phyloP scores from a whole-genome alignment of 768 basidiomycete genomes.

The Kwoniella pini region DNA sequence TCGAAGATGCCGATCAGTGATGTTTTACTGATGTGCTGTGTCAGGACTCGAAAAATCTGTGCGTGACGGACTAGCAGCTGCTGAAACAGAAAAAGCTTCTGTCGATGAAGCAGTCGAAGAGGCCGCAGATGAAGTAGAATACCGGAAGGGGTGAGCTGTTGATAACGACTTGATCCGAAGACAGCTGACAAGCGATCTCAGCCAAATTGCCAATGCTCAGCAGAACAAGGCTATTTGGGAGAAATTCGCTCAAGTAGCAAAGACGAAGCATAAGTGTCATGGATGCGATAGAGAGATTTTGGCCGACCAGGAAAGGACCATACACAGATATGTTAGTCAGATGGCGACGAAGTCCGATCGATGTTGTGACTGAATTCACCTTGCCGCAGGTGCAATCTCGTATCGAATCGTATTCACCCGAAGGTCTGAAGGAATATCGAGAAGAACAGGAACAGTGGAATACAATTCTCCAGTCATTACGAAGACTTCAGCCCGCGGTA shows the following conservation, averaged over 20 bases:
- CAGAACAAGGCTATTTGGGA: slow-evolving; percentile 31
- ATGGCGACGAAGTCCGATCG: slow-evolving; percentile 7
- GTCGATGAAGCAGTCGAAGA: slow-evolving; percentile 52
- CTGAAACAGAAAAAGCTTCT: slow-evolving; percentile 32
- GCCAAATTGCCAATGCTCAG: slow-evolving; percentile 26
- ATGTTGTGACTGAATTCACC: not conserved
- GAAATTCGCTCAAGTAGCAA: slow-evolving; percentile 41
- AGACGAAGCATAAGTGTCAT: slow-evolving; percentile 68
- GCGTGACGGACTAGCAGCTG: slow-evolving; percentile 41
- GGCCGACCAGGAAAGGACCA: slow-evolving; percentile 59
- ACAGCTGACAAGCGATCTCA: slow-evolving; percentile 5
- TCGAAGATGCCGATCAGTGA: not conserved
- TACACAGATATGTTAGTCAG: slow-evolving; percentile 69
- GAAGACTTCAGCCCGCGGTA: slow-evolving; percentile 62
- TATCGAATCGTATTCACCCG: slow-evolving; percentile 63
- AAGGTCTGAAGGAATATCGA: slow-evolving; percentile 56
- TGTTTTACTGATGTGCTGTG: not conserved
- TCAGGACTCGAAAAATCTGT: slow-evolving; percentile 64
- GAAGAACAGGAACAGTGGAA: slow-evolving; percentile 66
- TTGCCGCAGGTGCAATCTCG: slow-evolving; percentile 63
- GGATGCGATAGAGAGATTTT: slow-evolving; percentile 73
- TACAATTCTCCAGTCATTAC: slow-evolving; percentile 61
- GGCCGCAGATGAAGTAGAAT: slow-evolving; percentile 46
- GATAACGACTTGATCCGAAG: not conserved
- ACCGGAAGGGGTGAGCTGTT: slow-evolving; percentile 31